A percentile compares a stretch with the other conserved stretches of the same genome.
phyloP scores from a whole-genome alignment of 768 basidiomycete genomes.

The Collybiopsis luxurians region DNA sequence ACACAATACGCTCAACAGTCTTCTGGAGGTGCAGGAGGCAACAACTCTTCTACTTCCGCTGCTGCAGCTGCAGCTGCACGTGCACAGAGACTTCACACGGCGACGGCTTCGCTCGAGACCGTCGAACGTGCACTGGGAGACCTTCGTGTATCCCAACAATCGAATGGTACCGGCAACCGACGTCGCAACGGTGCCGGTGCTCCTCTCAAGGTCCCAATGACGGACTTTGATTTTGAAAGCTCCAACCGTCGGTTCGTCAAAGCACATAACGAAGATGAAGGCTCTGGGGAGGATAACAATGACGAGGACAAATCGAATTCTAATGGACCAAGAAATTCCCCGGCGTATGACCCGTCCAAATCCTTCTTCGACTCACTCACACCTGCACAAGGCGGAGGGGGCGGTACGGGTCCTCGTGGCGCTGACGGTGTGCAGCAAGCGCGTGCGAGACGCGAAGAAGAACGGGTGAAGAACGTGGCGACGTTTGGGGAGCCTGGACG shows the following conservation, averaged over 20 bases:
- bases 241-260: conserved; percentile 85
- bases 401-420: conserved; percentile 37
- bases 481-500: conserved; percentile 88
- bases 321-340: conserved; percentile 29
- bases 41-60: no score
- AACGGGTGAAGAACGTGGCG: conserved; percentile 79
- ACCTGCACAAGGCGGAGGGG: conserved; percentile 14
- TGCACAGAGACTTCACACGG: conserved; percentile 52
- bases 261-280: conserved; percentile 25
- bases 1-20: conserved; percentile 22
- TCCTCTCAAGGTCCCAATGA: conserved; percentile 50
- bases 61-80: conserved; percentile 18
- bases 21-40: conserved; percentile 20
- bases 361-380: conserved; percentile 80
- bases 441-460: conserved; percentile 75
- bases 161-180: conserved; percentile 16
- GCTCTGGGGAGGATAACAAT: conserved; percentile 31
- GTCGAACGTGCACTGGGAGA: conserved; percentile 55
- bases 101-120: conserved; percentile 72
- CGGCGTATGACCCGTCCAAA: conserved; percentile 71
- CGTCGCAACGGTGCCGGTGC: conserved; percentile 10
- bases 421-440: conserved; percentile 38
- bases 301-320: conserved; percentile 29
- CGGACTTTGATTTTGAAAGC: conserved; percentile 80
- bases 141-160: conserved; percentile 35